Evolutionary conservation across 176 grass and related monocot species (phyloP).

Genomic region (Oryza nivara): DNA sequence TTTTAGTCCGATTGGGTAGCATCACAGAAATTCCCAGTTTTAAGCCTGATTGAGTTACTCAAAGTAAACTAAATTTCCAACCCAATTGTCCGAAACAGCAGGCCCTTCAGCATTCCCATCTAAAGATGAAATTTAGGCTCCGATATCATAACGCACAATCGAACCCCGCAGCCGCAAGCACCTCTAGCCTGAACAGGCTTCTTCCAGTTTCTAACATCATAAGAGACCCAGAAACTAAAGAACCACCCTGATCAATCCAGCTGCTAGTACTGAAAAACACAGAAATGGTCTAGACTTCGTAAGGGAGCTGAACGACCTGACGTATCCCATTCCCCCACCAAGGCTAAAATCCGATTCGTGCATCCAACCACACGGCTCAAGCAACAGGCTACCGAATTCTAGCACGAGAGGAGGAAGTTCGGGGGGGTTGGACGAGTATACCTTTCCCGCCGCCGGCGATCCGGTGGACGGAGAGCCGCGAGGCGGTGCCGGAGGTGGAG

Average conservation of each 20-base stretch:
- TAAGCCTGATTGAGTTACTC: background rate
- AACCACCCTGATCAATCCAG: conserved; percentile 12
- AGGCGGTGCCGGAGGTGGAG: conserved; percentile 57
- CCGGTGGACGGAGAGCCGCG: conserved; percentile 65
- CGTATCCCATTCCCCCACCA: background rate
- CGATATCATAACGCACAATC: background rate
- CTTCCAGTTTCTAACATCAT: background rate
- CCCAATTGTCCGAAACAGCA: background rate
- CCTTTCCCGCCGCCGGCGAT: conserved; percentile 87
- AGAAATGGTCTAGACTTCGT: background rate
- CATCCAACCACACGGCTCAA: background rate
- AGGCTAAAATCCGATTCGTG: background rate
- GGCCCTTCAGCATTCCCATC: background rate
- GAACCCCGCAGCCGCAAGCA: background rate
- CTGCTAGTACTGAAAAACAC: background rate
- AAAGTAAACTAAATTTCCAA: background rate
- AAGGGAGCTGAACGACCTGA: background rate
- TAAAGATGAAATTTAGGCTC: background rate
- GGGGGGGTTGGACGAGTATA: background rate
- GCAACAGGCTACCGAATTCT: background rate
- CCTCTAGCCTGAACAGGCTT: background rate
- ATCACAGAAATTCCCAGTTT: background rate
- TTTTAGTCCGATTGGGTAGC: background rate
- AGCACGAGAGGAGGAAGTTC: background rate
- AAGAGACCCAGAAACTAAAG: background rate